phyloP scores from a whole-genome alignment of 176 grass and related monocot genomes.

The Olyra latifolia region DNA sequence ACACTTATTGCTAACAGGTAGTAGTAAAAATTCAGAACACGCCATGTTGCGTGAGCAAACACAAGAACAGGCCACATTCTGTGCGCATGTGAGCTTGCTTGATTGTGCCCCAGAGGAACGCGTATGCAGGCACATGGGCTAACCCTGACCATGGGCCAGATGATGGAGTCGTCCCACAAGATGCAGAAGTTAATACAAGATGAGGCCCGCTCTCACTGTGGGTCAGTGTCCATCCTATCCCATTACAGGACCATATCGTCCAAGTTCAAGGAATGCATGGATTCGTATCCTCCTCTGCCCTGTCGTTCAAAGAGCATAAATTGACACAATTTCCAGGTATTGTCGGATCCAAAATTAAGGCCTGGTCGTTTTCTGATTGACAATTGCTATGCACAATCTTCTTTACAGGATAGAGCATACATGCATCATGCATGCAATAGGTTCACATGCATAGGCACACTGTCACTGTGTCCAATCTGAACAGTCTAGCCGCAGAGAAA shows the following conservation, averaged over 20 bases:
- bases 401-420: not conserved
- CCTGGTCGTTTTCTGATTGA: conserved; percentile 1
- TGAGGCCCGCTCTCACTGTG: conserved; percentile 13
- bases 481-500: not conserved
- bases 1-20: too few species aligned
- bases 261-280: conserved; percentile 14
- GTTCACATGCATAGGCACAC: not conserved
- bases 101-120: not conserved
- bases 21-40: conserved; percentile 15
- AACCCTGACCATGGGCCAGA: conserved; percentile 23
- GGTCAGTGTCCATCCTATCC: conserved; percentile 1
- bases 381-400: not conserved
- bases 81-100: conserved; percentile 42
- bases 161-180: not conserved
- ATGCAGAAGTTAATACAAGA: conserved; percentile 8
- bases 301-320: not conserved
- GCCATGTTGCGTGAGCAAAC: conserved; percentile 34
- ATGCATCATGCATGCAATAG: not conserved
- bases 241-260: not conserved
- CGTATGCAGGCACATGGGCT: conserved; percentile 39
- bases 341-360: not conserved
- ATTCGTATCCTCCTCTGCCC: conserved; percentile 13
- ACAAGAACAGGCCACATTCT: conserved; percentile 19
- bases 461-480: not conserved
- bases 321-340: conserved; percentile 33